These are phyloP conservation scores for Haberlea rhodopensis DNA, from an alignment of 257 asterid genomes.

Conservation along the genomic window DNA sequence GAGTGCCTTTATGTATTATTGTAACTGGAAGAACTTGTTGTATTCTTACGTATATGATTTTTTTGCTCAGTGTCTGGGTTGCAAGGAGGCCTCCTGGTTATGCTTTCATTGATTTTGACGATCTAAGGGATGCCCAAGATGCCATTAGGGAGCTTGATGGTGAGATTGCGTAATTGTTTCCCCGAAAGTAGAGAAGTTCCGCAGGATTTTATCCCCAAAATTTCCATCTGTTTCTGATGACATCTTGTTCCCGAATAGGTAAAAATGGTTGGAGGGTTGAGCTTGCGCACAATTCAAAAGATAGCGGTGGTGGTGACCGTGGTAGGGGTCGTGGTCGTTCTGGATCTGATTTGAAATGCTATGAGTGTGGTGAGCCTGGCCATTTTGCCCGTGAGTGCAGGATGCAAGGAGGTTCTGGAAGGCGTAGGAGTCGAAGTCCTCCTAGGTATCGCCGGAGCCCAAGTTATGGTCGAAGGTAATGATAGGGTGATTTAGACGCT, in stretches of 20 bases:
- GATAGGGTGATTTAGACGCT: background rate
- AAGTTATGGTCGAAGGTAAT: constrained; percentile 85
- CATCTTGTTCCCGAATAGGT: constrained; percentile 39
- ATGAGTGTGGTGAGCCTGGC: constrained; percentile 95
- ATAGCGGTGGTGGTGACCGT: constrained; percentile 51
- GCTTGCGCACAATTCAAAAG: constrained; percentile 87
- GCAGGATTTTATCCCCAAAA: background rate
- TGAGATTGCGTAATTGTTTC: constrained; percentile 19
- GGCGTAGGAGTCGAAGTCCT: constrained; percentile 93
- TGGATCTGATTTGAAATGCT: constrained; percentile 88
- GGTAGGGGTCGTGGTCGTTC: constrained; percentile 82
- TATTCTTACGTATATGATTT: constrained; percentile 9
- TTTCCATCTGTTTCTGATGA: background rate
- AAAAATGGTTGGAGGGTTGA: constrained; percentile 99
- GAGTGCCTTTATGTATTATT: background rate
- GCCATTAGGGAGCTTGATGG: constrained; percentile 86
- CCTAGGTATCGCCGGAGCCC: constrained; percentile 85
- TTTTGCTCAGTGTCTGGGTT: constrained; percentile 84
- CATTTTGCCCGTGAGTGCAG: constrained; percentile 98
- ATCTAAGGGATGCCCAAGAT: constrained; percentile 87
- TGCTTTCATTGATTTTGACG: constrained; percentile 90
- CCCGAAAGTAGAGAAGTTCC: too few species aligned
- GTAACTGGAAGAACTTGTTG: background rate
- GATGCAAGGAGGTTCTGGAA: constrained; percentile 62
- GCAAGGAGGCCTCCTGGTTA: constrained; percentile 97